These are phyloP conservation scores for Heterococcus sp. DNA, from an alignment of 108 stramenopile species.

Conservation along the genomic window DNA sequence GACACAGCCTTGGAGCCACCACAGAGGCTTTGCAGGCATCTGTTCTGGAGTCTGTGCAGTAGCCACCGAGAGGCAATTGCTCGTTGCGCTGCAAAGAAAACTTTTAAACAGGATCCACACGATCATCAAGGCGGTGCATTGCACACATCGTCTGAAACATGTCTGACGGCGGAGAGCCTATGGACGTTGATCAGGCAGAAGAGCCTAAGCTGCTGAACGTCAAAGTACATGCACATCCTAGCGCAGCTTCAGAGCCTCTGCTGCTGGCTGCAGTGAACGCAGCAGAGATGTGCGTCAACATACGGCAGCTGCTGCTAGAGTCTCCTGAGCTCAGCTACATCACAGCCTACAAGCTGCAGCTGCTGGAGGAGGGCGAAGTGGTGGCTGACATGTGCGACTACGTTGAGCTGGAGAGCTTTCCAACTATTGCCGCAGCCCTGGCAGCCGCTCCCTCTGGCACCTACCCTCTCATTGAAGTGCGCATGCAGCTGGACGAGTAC, in stretches of 20 bases:
- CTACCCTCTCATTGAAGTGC: slow-evolving; percentile 9
- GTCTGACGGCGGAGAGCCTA: no score
- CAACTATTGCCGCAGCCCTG: slow-evolving; percentile 8
- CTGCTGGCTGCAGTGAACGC: not conserved
- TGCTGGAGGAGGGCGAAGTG: not conserved
- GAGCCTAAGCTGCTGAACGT: not conserved
- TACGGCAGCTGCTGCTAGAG: not conserved
- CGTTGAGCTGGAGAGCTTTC: slow-evolving; percentile 19
- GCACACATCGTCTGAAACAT: no score
- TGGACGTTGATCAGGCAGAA: not conserved
- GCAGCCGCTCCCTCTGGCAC: slow-evolving; percentile 12
- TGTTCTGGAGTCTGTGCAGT: no score
- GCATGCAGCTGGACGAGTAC: slow-evolving; percentile 51
- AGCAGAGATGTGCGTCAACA: not conserved
- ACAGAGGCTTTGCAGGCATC: no score
- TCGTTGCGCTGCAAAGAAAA: no score
- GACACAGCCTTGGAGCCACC: no score
- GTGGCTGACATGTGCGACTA: slow-evolving; percentile 45
- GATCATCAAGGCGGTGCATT: no score
- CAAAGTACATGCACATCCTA: not conserved
- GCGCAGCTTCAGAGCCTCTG: not conserved
- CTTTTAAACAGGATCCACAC: no score
- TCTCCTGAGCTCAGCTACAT: not conserved
- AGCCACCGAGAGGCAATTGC: no score
- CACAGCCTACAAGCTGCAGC: not conserved